A percentile compares a stretch with the other conserved stretches of the same genome.
Evolutionary conservation across 2,329 filamentous ascomycete species (phyloP).

Genomic region (Fusarium liriodendri): DNA sequence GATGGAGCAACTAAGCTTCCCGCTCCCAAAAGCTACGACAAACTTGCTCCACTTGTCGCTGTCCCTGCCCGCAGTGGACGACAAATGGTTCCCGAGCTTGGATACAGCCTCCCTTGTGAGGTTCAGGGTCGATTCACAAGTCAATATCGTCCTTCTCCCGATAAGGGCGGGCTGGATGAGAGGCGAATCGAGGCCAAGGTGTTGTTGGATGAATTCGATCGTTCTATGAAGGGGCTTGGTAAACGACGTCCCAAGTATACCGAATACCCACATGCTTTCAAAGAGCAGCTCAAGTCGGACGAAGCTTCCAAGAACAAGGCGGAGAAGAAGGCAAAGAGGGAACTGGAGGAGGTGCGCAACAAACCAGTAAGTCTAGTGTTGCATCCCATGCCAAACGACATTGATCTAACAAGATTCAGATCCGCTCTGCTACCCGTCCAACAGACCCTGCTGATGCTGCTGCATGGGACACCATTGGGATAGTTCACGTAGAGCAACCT

Average conservation of each 20-base stretch:
- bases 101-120: constrained; percentile 55
- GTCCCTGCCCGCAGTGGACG: constrained; percentile 53
- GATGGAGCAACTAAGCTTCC: constrained; percentile 55
- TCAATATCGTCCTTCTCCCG: constrained; percentile 54
- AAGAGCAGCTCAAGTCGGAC: constrained; percentile 59
- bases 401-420: constrained; percentile 36
- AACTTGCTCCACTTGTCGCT: constrained; percentile 56
- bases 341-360: constrained; percentile 53
- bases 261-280: constrained; percentile 59
- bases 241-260: constrained; percentile 59
- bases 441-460: constrained; percentile 59
- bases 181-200: constrained; percentile 53
- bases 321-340: constrained; percentile 58
- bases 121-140: constrained; percentile 57
- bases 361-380: constrained; percentile 50
- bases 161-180: constrained; percentile 55
- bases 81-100: constrained; percentile 53
- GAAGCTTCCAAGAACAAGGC: constrained; percentile 59
- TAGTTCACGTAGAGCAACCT: constrained; percentile 59
- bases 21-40: constrained; percentile 58
- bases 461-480: constrained; percentile 65
- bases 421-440: constrained; percentile 58
- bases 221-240: constrained; percentile 54
- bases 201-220: constrained; percentile 55
- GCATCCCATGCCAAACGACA: neutral